Base-by-base conservation (phyloP, 352 stramenopile species). In the Pythium aristosporum region DNA sequence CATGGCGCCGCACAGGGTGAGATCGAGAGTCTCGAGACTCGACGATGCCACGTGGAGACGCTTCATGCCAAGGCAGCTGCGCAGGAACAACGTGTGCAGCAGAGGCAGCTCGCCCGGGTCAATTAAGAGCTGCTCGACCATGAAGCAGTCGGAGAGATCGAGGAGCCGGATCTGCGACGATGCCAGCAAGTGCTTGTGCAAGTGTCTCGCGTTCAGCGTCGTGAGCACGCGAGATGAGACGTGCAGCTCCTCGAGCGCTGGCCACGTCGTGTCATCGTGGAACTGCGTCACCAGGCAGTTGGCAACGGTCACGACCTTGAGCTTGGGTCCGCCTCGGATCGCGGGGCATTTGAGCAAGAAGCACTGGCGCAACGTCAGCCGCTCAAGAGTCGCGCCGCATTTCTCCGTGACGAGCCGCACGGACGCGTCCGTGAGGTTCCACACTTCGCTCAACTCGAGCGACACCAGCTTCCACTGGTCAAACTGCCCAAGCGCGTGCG, bases 91-190 rank as follows among this genome's bases (percentile, higher is more conserved):
- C 25, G 37, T 67, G 15, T 48, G 66, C 2, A 92, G 72, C 23
- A 55, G 28, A 12, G 80, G 83, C 5, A 92, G 61, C 15, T 92
- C 81, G 20, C 55, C 59, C 16, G 76, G 69, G 34, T 91, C 75
- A 25, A 92, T 67, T 11, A 87, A 42, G 11, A 92, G 42, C 25
- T 89, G 74, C 48, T 89, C 74, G 4, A 92, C 52, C n/a, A 76
- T 71, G 15, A 72, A 75, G 28, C 79, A 92, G 7, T 77, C 66
- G 9, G 71, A 65, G 6, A 92, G 60, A 52, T 68, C 63, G 32
- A 92, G 51, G 0, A 39, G 25, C 28, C 71, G 23, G 13, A 92
- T 62, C 15, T 32, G 56, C 5, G 69, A 76, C 9, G 20, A n/a
- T 6, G 23, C 13, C 0, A 90, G 73, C 30, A 69, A 44, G 6